Percentiles rank a stretch among this genome's conserved stretches.
phyloP scores from a whole-genome alignment of 148 eudicot genomes.

The Amaranthus hypochondriacus region DNA sequence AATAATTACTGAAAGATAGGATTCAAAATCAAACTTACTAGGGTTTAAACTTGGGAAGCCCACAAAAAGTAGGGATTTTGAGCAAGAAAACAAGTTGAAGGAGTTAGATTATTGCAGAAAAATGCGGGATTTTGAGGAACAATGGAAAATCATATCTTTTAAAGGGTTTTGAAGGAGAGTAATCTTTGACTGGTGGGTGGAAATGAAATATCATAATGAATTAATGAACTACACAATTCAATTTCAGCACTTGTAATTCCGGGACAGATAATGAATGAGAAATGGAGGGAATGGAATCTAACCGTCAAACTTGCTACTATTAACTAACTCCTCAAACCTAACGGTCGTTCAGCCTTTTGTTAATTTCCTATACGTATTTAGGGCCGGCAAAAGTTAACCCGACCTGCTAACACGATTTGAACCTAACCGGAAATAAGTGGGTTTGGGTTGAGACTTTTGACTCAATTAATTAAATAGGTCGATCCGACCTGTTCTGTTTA shows the following conservation, averaged over 20 bases:
- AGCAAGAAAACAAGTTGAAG: neutral
- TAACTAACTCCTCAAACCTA: constrained; percentile 1
- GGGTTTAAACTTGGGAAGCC: neutral
- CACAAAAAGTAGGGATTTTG: neutral
- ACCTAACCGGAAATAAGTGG: no score
- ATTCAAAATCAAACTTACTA: constrained; percentile 13
- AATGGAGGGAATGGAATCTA: constrained; percentile 11
- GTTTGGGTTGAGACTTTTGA: no score
- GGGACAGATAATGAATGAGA: neutral
- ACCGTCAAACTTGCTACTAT: constrained; percentile 8
- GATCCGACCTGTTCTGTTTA: no score
- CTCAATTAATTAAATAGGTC: no score
- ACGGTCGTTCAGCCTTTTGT: neutral
- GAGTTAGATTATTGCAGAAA: neutral
- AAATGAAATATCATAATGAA: constrained; percentile 19
- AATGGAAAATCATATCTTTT: constrained; percentile 10
- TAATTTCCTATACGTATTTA: no score
- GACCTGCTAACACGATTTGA: no score
- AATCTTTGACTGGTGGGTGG: constrained; percentile 25
- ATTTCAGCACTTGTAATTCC: constrained; percentile 14
- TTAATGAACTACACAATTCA: neutral
- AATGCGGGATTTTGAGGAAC: constrained; percentile 1
- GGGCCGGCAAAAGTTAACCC: no score
- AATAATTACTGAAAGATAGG: neutral
- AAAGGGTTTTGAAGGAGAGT: constrained; percentile 19